Percentiles rank a stretch among this genome's conserved stretches.
These are phyloP conservation scores for Dillenia suffruticosa DNA, from an alignment of 164 flowering plant genomes.

Conservation along the genomic window DNA sequence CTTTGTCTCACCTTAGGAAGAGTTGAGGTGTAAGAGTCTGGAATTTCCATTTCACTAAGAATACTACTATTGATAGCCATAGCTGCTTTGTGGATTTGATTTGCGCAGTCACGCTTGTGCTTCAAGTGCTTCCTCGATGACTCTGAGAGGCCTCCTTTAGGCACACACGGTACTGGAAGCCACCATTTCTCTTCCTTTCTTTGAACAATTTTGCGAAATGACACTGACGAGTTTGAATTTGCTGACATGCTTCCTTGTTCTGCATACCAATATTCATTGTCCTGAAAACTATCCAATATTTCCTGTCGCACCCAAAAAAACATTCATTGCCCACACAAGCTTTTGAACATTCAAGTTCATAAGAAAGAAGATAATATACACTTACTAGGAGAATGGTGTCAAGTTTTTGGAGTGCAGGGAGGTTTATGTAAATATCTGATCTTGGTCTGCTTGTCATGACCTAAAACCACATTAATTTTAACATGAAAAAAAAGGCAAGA, in stretches of 20 bases:
- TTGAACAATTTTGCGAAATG: slow-evolving; percentile 52
- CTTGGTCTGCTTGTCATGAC: slow-evolving; percentile 81
- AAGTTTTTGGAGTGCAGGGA: slow-evolving; percentile 86
- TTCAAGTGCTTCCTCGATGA: slow-evolving; percentile 61
- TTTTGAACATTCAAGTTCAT: too few species aligned
- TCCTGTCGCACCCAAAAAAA: slow-evolving; percentile 38
- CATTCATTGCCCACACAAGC: too few species aligned
- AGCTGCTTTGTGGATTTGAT: slow-evolving; percentile 95
- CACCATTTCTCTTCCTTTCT: slow-evolving; percentile 97
- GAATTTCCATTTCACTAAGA: slow-evolving; percentile 87
- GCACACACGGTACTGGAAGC: slow-evolving; percentile 89
- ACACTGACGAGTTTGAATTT: slow-evolving; percentile 44
- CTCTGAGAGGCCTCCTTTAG: slow-evolving; percentile 71
- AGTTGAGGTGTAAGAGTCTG: slow-evolving; percentile 67
- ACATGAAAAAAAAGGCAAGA: slow-evolving; percentile 1
- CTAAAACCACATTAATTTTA: slow-evolving; percentile 28
- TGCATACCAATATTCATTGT: slow-evolving; percentile 68
- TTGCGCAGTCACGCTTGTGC: slow-evolving; percentile 72
- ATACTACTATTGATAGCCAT: slow-evolving; percentile 75
- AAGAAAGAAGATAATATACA: neutral
- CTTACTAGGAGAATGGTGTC: slow-evolving; percentile 89
- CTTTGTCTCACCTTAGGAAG: slow-evolving; percentile 76
- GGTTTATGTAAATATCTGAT: slow-evolving; percentile 74
- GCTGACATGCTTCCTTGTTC: slow-evolving; percentile 58
- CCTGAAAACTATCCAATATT: slow-evolving; percentile 60